Evolutionary conservation across 257 asterid species (phyloP), one percentile per base, ranked within the genome.

Genomic region (Nicotiana paniculata): DNA sequence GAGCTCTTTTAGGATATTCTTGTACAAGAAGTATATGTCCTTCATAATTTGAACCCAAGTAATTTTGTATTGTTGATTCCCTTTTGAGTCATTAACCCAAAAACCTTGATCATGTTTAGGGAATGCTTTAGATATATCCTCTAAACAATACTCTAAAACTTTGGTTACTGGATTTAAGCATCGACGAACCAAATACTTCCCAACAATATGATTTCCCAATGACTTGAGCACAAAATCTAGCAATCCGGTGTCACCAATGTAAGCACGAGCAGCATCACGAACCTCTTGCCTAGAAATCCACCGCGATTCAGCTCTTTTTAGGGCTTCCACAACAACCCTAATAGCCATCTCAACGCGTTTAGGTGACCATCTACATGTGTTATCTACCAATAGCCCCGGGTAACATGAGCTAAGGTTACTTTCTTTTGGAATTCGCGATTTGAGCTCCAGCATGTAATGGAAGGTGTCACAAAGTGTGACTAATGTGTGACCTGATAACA

Each of bases 231-330:
- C 98, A 7, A 96, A 96, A 84, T 96, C 99, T 4, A 96, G 88
- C 69, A 96, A 75, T 1, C 99, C 99, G 0, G 99, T 96, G 84
- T 96, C 99, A 0, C 99, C 98, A 43, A 96, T 92, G 63, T 96
- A 91, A 1, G 94, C 90, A 0, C 98, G 98, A 2, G 99, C 97
- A 3, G 91, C 90, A 15, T 94, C 99, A 0, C 99, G 88, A 2
- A 96, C 97, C 39, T 94, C 93, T 80, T 96, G 99, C 53, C 98
- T 87, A 10, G 99, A 94, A 51, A 94, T 90, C 99, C 99, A 96
- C 58, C 91, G 89, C 7, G 77, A 89, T 79, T 96, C 93, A 4
- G 97, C 93, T 33, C 89, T 86, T 82, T 96, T 94, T 6, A 94
- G 87, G 65, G 98, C 93, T 78, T 96, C 98, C 17, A 96, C 91